Evolutionary conservation across 768 basidiomycete genomes (phyloP), one percentile per base, ranked within the genome.

Genomic region (Suillus decipiens): DNA sequence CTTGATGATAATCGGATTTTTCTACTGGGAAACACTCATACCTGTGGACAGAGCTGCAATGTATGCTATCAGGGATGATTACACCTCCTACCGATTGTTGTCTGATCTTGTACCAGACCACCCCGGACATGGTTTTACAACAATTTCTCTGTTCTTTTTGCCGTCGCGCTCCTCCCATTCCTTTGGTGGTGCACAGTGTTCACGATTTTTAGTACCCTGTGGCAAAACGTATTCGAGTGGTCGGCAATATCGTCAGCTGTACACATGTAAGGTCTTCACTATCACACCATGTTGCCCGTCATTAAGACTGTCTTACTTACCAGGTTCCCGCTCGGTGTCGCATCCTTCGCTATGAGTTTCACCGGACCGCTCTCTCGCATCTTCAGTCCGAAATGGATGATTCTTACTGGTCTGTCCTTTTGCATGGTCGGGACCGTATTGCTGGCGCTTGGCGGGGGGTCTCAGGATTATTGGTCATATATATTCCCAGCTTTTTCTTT

Each of bases 401-500:
- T 84, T 63, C 72, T 84, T 31, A 64, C 69, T 42, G 84, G 81
- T 4, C 76, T 80, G 60, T 61, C 69, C 42, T 65, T 82, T 60
- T 66, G 79, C 43, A 66, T 80, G 39, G 63, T 76, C n/a, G 76
- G 78, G 19, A 82, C 80, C 3, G 63, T 75, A 43, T 69, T 85
- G n/a, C 71, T 85, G 47, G 77, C 80, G 14, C 73, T 80, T 48
- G 79, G 78, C 0, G 77, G 82, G 63, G 73, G 80, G 6, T 73
- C 77, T 14, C 73, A 73, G 11, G 69, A 74, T 47, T 86, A 85
- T 70, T 86, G 81, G 82, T 59, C 67, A 1, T 75, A 77, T 61
- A 72, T 79, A 50, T 82, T 86, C 65, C 83, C 85, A 51, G 86
- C 79, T 14, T 82, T 84, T 66, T 62, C 76, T 31, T 63, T 86